These are phyloP conservation scores for Strigomonas galati DNA, from an alignment of 208 protist species.

Conservation along the genomic window DNA sequence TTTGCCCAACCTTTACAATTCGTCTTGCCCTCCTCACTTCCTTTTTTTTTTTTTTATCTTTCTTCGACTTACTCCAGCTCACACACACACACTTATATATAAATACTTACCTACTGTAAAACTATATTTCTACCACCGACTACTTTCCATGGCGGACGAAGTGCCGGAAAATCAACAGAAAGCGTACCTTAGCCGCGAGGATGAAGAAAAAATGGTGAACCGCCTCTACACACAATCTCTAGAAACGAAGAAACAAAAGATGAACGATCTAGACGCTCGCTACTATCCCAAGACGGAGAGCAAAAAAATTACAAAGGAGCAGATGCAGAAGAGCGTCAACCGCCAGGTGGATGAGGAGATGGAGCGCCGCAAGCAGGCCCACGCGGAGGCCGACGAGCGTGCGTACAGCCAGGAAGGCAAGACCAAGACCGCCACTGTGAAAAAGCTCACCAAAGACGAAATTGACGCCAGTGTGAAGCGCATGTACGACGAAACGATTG, in stretches of 20 bases:
- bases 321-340: slow-evolving; percentile 62
- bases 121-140: too few relatives aligned
- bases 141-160: background rate
- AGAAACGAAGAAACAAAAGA: slow-evolving; percentile 32
- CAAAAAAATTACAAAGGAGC: slow-evolving; percentile 44
- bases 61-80: background rate
- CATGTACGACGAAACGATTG: slow-evolving; percentile 70
- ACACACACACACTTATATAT: too few relatives aligned
- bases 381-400: slow-evolving; percentile 34
- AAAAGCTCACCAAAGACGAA: slow-evolving; percentile 26
- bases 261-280: slow-evolving; percentile 60
- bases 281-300: slow-evolving; percentile 62
- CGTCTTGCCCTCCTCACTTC: background rate
- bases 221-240: slow-evolving; percentile 73
- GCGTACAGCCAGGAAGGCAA: slow-evolving; percentile 6
- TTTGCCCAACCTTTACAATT: too few relatives aligned
- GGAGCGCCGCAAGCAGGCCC: slow-evolving; percentile 37
- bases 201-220: slow-evolving; percentile 49
- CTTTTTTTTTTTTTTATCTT: slow-evolving; percentile 9
- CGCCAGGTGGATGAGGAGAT: slow-evolving; percentile 83
- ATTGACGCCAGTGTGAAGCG: slow-evolving; percentile 48
- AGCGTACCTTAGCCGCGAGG: slow-evolving; percentile 35
- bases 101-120: too few relatives aligned
- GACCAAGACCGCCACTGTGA: slow-evolving; percentile 1
- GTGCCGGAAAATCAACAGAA: slow-evolving; percentile 6